Conservation (phyloP, 2,329 filamentous ascomycete genomes). For the Pyricularia grisea region DNA sequence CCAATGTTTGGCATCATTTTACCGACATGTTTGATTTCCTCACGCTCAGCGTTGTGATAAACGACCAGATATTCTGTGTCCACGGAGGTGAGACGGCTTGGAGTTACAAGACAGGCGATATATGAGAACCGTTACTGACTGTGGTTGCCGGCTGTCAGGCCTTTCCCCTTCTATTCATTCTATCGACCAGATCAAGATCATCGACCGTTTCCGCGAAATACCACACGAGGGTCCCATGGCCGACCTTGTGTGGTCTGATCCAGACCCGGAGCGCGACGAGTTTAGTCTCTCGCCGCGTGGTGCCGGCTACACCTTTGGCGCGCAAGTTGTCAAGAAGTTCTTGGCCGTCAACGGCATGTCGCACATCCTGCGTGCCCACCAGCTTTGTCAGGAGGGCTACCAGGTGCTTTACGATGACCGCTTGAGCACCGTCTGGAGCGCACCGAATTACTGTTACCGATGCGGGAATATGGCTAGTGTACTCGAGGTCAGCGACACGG, state of each 20-base stretch:
- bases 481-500: conserved; percentile 86
- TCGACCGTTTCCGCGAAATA: conserved; percentile 96
- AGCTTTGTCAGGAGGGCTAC: conserved; percentile 96
- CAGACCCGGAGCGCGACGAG: conserved; percentile 93
- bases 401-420: conserved; percentile 94
- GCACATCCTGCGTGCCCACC: conserved; percentile 94
- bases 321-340: conserved; percentile 97
- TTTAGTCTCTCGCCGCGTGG: conserved; percentile 90
- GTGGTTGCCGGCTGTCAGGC: conserved; percentile 31
- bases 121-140: neutral
- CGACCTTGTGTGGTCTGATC: conserved; percentile 98
- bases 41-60: conserved; percentile 93
- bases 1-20: conserved; percentile 98
- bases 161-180: conserved; percentile 88
- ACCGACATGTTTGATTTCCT: conserved; percentile 99
- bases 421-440: conserved; percentile 95
- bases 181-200: conserved; percentile 99
- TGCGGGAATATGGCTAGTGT: conserved; percentile 98
- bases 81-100: conserved; percentile 61
- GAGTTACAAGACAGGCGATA: neutral
- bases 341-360: conserved; percentile 95
- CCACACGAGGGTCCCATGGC: conserved; percentile 99
- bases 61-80: conserved; percentile 98
- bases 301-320: conserved; percentile 94
- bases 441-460: conserved; percentile 89